These are phyloP conservation scores for Boletus sp. DNA, from an alignment of 768 basidiomycete species.

Conservation along the genomic window DNA sequence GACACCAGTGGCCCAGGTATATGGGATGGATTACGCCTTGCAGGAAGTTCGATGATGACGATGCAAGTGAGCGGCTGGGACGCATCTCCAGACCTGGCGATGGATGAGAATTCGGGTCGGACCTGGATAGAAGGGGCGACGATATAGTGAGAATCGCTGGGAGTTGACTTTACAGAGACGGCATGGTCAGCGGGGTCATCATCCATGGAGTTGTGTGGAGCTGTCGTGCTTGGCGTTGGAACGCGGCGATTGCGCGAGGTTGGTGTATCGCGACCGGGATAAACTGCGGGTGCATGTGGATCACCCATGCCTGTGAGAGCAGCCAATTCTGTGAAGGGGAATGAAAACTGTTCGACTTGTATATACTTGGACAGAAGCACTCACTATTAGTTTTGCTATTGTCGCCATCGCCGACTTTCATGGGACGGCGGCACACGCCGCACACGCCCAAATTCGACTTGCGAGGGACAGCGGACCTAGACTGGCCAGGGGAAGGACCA, in stretches of 20 bases:
- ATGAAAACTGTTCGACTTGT: conserved; percentile 4
- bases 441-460: conserved; percentile 90
- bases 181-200: conserved; percentile 81
- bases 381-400: conserved; percentile 84
- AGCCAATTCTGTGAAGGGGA: conserved; percentile 70
- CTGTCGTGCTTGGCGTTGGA: conserved; percentile 20
- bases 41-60: conserved; percentile 88
- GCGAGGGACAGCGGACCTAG: conserved; percentile 52
- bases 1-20: conserved; percentile 53
- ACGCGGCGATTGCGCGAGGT: conserved; percentile 34
- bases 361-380: conserved; percentile 17
- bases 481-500: conserved; percentile 71
- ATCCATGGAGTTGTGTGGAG: conserved; percentile 63
- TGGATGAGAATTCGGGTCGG: conserved; percentile 83
- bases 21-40: conserved; percentile 52
- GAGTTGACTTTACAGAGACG: conserved; percentile 46
- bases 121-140: conserved; percentile 93
- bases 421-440: conserved; percentile 93
- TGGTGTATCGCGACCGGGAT: conserved; percentile 63
- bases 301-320: conserved; percentile 88
- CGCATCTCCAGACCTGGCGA: conserved; percentile 63
- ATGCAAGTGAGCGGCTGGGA: conserved; percentile 92
- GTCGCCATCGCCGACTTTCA: conserved; percentile 92
- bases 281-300: conserved; percentile 50
- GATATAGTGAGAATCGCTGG: conserved; percentile 59